Base-by-base conservation (phyloP, 1,284 basidiomycete genomes). In the Microbotryum violaceum region DNA sequence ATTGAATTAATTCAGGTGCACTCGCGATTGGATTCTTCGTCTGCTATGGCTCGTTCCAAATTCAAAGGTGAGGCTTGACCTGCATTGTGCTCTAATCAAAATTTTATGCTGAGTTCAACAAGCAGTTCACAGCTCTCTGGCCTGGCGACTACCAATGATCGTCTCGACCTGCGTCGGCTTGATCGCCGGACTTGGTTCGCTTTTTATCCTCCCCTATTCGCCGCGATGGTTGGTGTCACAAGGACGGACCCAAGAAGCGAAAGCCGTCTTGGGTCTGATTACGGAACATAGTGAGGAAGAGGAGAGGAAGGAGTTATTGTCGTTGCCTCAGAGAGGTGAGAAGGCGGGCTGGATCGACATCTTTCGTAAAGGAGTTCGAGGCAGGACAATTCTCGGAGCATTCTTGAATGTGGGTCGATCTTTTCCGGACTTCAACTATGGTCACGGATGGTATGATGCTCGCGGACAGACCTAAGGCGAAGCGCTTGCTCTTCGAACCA, bases 191-290 rank as follows among this genome's bases (percentile, higher is more conserved):
- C 12, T n/a, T 20, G 37, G n/a, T 37, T 42, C 37, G 20, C 23
- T 25, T 12, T 27, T 75, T 20, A 77, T 79, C 69, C 75, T 82
- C 37, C 81, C 81, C 6, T 80, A 82, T 66, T 82, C 81, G 31
- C 81, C 81, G 1, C 76, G 80, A 16, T 82, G 81, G 81, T 70
- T 82, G 20, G 69, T 76, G 42, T 78, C 79, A 54, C 76, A 76
- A n/a, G 79, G 79, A 1, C 74, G 78, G 3, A 64, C 72, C 29
- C 70, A 74, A 4, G 79, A 82, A 33, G 81, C 81, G 18, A 72
- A 75, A 37, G 57, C 49, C 0, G 72, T 75, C 1, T 74, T 75
- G 70, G 61, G 66, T 46, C 66, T 58, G 29, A 73, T 79, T 6
- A 75, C 75, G 7, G 72, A 64, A 20, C 69, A 56, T 0, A 69